phyloP scores from a whole-genome alignment of 75 land plant species.

The Picea sitchensis region DNA sequence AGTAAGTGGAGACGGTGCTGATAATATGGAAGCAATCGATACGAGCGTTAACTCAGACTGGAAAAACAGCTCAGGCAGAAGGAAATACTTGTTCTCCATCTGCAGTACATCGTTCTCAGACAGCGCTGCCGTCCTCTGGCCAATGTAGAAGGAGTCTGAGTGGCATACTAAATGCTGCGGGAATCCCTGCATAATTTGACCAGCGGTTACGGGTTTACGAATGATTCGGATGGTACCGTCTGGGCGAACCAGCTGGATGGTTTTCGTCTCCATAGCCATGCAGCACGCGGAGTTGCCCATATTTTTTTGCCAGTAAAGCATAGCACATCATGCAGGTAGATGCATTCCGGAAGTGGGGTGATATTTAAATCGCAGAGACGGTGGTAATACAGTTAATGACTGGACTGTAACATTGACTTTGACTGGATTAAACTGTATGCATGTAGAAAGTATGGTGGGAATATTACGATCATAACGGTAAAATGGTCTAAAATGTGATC shows the following conservation, averaged over 20 bases:
- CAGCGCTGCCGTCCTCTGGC: conserved; percentile 41
- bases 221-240: conserved; percentile 17
- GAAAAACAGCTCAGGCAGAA: conserved; percentile 43
- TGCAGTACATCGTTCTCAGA: conserved; percentile 29
- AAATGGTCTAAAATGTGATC: too few species aligned
- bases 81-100: conserved; percentile 44
- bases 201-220: conserved; percentile 19
- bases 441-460: too few species aligned
- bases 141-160: conserved; percentile 55
- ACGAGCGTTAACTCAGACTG: conserved; percentile 41
- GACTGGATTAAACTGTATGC: too few species aligned
- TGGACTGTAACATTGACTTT: too few species aligned
- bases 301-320: too few species aligned
- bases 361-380: too few species aligned
- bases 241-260: neutral
- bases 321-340: too few species aligned
- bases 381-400: too few species aligned
- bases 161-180: conserved; percentile 48
- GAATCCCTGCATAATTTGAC: conserved; percentile 29
- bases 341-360: too few species aligned
- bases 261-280: too few species aligned
- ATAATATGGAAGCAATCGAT: conserved; percentile 29
- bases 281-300: too few species aligned
- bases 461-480: too few species aligned
- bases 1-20: neutral